Evolutionary conservation across 805 yeast genomes (phyloP).

Genomic region (Starmerella ratchasimensis): DNA sequence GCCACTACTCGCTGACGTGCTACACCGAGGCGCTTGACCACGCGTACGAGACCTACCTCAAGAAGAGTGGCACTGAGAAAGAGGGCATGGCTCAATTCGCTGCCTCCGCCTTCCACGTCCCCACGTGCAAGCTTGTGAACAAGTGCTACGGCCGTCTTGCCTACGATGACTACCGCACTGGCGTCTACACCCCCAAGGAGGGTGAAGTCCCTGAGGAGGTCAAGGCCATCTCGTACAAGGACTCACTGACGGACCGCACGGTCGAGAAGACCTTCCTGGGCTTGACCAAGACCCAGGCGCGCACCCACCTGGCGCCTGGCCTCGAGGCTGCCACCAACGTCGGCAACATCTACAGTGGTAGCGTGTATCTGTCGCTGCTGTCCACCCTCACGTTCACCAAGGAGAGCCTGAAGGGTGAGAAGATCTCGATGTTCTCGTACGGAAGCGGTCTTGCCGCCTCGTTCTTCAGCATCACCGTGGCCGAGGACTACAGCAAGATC

Average conservation of each 20-base stretch:
- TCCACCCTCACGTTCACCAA: conserved; percentile 69
- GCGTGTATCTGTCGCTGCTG: conserved; percentile 74
- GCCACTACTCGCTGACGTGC: conserved; percentile 87
- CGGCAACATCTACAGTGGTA: conserved; percentile 96
- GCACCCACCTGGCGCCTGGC: conserved; percentile 63
- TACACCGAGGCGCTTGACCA: conserved; percentile 86
- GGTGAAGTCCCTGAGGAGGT: conserved; percentile 38
- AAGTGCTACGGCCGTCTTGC: conserved; percentile 86
- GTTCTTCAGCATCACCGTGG: conserved; percentile 62
- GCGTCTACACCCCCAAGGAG: conserved; percentile 48
- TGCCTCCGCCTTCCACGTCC: conserved; percentile 94
- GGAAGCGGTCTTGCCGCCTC: conserved; percentile 97
- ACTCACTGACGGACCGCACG: conserved; percentile 61
- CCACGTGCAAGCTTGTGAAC: conserved; percentile 88
- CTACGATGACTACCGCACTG: conserved; percentile 70
- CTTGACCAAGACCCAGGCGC: conserved; percentile 53
- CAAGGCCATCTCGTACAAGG: conserved; percentile 52
- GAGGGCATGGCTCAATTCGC: conserved; percentile 59
- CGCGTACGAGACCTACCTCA: conserved; percentile 69
- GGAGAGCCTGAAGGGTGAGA: conserved; percentile 49
- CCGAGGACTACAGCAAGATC: conserved; percentile 53
- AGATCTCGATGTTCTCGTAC: conserved; percentile 82
- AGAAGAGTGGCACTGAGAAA: conserved; percentile 35
- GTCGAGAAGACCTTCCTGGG: conserved; percentile 77
- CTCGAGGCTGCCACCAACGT: conserved; percentile 85